Conservation (phyloP, 2,329 filamentous ascomycete species). For the Xylariomycetidae sp. region DNA sequence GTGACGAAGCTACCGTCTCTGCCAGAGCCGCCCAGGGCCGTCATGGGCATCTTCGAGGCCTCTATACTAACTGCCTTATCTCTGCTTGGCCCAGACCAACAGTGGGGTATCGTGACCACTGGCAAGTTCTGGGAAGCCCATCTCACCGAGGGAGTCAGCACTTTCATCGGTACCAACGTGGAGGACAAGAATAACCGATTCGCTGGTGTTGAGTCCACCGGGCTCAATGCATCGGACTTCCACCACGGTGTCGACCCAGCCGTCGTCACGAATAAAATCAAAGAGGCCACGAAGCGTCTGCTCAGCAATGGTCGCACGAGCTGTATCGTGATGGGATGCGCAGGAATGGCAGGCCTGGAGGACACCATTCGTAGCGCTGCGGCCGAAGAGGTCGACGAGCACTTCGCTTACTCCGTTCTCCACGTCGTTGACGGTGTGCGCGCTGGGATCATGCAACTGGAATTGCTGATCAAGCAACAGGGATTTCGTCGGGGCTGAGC, state of each 20-base stretch:
- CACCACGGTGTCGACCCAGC: conserved; percentile 61
- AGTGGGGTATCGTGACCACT: conserved; percentile 85
- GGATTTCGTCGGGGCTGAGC: conserved; percentile 24
- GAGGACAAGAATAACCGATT: conserved; percentile 46
- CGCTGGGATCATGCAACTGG: conserved; percentile 58
- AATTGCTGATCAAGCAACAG: conserved; percentile 44
- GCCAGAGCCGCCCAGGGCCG: conserved; percentile 22
- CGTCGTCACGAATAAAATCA: conserved; percentile 60
- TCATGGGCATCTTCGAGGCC: conserved; percentile 82
- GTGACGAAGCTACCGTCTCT: conserved; percentile 47
- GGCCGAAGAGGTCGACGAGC: conserved; percentile 54
- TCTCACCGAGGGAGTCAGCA: conserved; percentile 57
- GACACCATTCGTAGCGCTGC: conserved; percentile 67
- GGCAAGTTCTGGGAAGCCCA: conserved; percentile 77
- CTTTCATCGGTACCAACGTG: conserved; percentile 51
- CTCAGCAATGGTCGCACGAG: conserved; percentile 47
- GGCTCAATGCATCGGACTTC: conserved; percentile 72
- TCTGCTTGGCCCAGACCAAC: conserved; percentile 34
- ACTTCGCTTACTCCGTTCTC: conserved; percentile 47
- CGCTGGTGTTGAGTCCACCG: conserved; percentile 76
- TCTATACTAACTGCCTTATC: conserved; percentile 62
- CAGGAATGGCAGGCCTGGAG: conserved; percentile 84
- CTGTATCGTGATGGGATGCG: conserved; percentile 79
- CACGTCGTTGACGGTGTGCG: conserved; percentile 76
- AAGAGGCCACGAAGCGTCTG: conserved; percentile 61